Base-by-base conservation (phyloP, 768 basidiomycete genomes). In the Clavaria fumosa region DNA sequence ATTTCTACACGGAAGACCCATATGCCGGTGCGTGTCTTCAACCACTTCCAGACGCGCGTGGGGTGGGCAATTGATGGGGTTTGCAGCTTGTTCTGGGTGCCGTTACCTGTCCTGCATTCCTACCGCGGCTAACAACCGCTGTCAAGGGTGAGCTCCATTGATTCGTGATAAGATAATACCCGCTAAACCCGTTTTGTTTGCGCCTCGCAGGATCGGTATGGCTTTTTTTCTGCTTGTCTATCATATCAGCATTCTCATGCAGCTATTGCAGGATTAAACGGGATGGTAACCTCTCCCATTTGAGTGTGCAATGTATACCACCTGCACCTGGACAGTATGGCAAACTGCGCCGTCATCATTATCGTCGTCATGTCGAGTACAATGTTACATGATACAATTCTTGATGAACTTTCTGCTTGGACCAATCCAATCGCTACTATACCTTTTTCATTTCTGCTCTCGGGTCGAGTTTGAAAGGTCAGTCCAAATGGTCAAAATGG, bases 51-150 rank as follows among this genome's bases (percentile, higher is more conserved):
- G 42, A 36, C n/a, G n/a, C n/a, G n/a, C n/a, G 15, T 12, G 17
- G 15, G 12, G 4, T 40, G 17, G 28, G 35, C 43, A 7, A 45
- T 34, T 24, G 15, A 17, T 27, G 4, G 32, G 39, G 23, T 27
- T 10, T 38, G 39, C 36, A 85, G 86, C 85, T 20, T 89, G 85
- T 53, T 64, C 75, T 37, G 81, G 89, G 45, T 95, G 90, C 53
- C 73, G 85, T 35, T 95, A 85, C 54, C 59, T 95, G 4, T 89
- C 85, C 2, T 95, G 91, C 48, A 74, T 91, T 53, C 91, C 90
- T 1, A 80, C 78, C 5, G 55, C 63, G 23, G 58, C 69, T 1
- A 86, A 84, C 43, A 72, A 78, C 48, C 57, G 77, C 41, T 86
- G 82, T 49, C 52, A 69, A 59, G 70, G 70, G 66, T 68, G 47